A percentile compares a stretch with the other conserved stretches of the same genome.
phyloP scores from a whole-genome alignment of 1,139 yeast genomes.

The Wickerhamomyces sp. region DNA sequence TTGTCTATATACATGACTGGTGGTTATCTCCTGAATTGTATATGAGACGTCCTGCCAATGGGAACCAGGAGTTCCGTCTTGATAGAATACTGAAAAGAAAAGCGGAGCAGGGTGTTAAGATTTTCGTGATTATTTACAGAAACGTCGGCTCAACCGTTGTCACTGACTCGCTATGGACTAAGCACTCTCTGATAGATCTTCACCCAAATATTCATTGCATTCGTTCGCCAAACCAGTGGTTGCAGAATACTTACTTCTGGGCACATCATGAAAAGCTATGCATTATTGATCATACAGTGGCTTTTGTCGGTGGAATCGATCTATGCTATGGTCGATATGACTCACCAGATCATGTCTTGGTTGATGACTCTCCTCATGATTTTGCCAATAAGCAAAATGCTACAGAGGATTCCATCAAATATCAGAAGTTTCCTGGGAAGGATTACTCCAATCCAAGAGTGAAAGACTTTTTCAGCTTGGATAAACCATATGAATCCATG shows the following conservation, averaged over 20 bases:
- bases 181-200: slow-evolving; percentile 81
- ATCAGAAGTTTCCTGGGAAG: slow-evolving; percentile 90
- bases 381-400: slow-evolving; percentile 25
- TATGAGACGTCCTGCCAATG: slow-evolving; percentile 89
- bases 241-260: slow-evolving; percentile 95
- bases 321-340: slow-evolving; percentile 94
- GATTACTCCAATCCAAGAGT: slow-evolving; percentile 96
- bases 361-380: slow-evolving; percentile 57
- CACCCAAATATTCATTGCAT: slow-evolving; percentile 86
- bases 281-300: slow-evolving; percentile 80
- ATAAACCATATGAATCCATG: slow-evolving; percentile 88
- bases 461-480: slow-evolving; percentile 75
- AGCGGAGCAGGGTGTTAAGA: slow-evolving; percentile 93
- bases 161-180: slow-evolving; percentile 90
- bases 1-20: slow-evolving; percentile 96
- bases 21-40: slow-evolving; percentile 96
- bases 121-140: slow-evolving; percentile 89
- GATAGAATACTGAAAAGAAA: slow-evolving; percentile 85
- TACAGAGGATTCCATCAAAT: slow-evolving; percentile 30
- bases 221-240: slow-evolving; percentile 91
- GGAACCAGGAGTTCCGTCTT: slow-evolving; percentile 90
- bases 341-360: slow-evolving; percentile 89
- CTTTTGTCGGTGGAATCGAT: slow-evolving; percentile 94
- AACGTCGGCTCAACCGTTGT: slow-evolving; percentile 93
- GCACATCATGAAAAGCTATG: slow-evolving; percentile 97